Conservation (phyloP, 768 basidiomycete species). For the Hebeloma cylindrosporum region DNA sequence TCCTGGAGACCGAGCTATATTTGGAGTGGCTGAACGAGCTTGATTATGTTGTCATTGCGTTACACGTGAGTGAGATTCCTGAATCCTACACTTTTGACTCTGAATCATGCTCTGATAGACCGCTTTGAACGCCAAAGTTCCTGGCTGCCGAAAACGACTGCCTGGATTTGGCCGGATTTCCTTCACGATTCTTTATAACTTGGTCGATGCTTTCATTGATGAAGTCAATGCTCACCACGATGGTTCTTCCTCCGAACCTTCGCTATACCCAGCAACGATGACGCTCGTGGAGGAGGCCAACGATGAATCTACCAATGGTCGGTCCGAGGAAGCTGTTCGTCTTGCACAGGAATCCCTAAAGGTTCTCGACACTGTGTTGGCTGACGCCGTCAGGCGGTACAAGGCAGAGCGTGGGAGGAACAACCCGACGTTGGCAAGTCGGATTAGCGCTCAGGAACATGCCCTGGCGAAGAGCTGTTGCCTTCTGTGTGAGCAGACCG, state of each 20-base stretch:
- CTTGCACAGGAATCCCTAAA: constrained; percentile 35
- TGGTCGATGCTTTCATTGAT: constrained; percentile 44
- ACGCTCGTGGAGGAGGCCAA: constrained; percentile 46
- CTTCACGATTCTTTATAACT: constrained; percentile 41
- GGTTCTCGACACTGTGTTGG: constrained; percentile 39
- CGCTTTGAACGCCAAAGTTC: constrained; percentile 37
- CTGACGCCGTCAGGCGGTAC: constrained; percentile 36
- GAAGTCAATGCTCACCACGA: constrained; percentile 47
- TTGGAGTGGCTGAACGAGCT: constrained; percentile 41
- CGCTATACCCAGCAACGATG: constrained; percentile 38
- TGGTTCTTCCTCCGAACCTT: constrained; percentile 34
- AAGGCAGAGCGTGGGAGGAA: constrained; percentile 40
- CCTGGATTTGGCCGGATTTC: constrained; percentile 39
- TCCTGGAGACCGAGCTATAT: constrained; percentile 45
- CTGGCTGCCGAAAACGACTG: constrained; percentile 35
- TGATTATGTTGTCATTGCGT: constrained; percentile 36
- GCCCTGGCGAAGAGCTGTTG: constrained; percentile 41
- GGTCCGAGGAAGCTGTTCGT: constrained; percentile 37
- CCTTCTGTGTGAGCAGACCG: constrained; percentile 47
- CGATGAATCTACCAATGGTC: constrained; percentile 39
- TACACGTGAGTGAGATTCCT: constrained; percentile 32
- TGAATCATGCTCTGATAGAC: constrained; percentile 26
- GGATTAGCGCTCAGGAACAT: constrained; percentile 39
- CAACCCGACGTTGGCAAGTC: constrained; percentile 30
- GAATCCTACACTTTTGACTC: constrained; percentile 1